Evolutionary conservation across 2,329 filamentous ascomycete species (phyloP), one percentile per base, ranked within the genome.

Genomic region (Dactylonectria estremocensis): DNA sequence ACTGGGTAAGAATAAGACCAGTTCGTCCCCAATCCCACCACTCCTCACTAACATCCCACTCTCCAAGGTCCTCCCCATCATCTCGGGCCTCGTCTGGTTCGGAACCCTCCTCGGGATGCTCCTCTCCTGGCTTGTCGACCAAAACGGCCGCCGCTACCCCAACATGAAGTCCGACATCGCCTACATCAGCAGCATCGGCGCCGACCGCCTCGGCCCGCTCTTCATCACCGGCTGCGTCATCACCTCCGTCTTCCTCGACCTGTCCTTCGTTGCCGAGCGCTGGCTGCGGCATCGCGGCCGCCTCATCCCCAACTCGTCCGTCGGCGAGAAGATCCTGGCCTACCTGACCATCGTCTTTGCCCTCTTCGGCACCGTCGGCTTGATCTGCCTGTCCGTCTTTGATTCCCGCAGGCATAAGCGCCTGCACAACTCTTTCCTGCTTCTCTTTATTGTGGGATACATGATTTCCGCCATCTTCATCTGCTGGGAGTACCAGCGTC

Each of bases 401-500:
- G 94, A 98, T 80, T 96, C 94, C 0, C 81, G 87, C n/a, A 83
- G 85, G 62, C 89, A 97, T 78, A 85, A 86, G 2, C 80, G 73
- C 1, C 78, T 93, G 65, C 96, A 99, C 79, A 86, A 94, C 76
- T 84, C 90, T 2, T 97, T 97, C 81, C 83, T 99, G 40, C 81
- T 89, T 1, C 81, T 98, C 58, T 99, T 99, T 80, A 94, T 98
- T 78, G 90, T 81, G 14, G 96, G 94, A 37, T 98, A 97, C 80
- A 84, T 98, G 61, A 78, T 97, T 61, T 94, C 91, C 5, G 95
- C 95, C 63, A 87, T 98, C 73, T 95, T 95, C 81, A 92, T 95
- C 72, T 98, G 95, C 84, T 91, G 90, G 83, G 95, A 98, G 80
- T 98, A 97, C 80, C 92, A 96, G 76, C 91, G 93, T 2, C 87